Evolutionary conservation across 1,139 yeast species (phyloP).

Genomic region (Meyerozyma guilliermondii): DNA sequence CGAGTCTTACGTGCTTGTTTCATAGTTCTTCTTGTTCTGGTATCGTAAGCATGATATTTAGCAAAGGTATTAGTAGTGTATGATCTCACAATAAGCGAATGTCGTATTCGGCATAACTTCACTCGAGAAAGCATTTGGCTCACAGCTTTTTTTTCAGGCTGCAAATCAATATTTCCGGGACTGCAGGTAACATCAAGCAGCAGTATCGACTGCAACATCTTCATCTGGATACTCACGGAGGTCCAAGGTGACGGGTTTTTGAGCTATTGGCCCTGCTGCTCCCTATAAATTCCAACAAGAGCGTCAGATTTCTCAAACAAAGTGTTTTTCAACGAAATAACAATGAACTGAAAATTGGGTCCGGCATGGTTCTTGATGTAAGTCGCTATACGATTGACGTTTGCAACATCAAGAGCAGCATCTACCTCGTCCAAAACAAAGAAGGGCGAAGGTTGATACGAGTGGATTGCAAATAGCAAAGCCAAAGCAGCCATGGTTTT

Average conservation of each 20-base stretch:
- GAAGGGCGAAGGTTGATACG: conserved; percentile 91
- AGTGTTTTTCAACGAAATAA: conserved; percentile 84
- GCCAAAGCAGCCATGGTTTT: conserved; percentile 96
- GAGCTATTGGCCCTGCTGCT: conserved; percentile 75
- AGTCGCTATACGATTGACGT: conserved; percentile 78
- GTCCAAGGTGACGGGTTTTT: conserved; percentile 68
- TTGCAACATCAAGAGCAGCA: conserved; percentile 91
- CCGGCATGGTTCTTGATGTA: conserved; percentile 77
- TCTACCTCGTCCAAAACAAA: conserved; percentile 95
- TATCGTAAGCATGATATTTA: neutral
- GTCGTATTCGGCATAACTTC: neutral
- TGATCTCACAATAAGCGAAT: neutral
- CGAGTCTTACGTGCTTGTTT: neutral
- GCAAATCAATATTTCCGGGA: neutral
- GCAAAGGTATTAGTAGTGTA: neutral
- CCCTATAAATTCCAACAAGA: conserved; percentile 88
- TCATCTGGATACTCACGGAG: conserved; percentile 56
- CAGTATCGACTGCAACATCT: conserved; percentile 13
- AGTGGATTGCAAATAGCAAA: conserved; percentile 82
- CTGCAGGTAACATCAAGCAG: neutral
- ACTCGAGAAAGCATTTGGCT: neutral
- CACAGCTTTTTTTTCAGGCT: neutral
- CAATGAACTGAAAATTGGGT: conserved; percentile 84
- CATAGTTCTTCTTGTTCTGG: neutral
- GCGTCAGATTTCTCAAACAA: conserved; percentile 87